Evolutionary conservation across 208 protist species (phyloP), one percentile per base, ranked within the genome.

Genomic region (Trypanosoma avium): DNA sequence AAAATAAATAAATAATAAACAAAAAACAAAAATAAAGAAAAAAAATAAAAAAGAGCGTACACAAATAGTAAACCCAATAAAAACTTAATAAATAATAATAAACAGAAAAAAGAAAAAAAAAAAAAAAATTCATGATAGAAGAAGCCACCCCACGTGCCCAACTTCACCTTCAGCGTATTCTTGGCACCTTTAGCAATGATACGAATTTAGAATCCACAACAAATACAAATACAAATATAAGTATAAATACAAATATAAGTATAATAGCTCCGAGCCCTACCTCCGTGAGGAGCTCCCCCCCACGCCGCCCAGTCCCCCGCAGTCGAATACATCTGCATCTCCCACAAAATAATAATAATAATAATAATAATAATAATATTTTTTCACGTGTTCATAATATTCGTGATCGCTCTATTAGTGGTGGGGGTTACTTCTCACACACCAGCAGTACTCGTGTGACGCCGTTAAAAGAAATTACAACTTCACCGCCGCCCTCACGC

Each of bases 151-250:
- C 76, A 9, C 74, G 72, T 29, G 79, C 75, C 10, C 79, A 79
- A 62, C 59, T 86, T 29, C 79, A 86, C 55, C 52, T 86, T 42
- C 72, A 81, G 40, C 79, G 77, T 22, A 63, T 86, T n/a, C 52
- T 79, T 0, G 58, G 71, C 17, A 53, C 57, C 10, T 63, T 63
- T n/a, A 48, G 42, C 6, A 48, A 70, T 17, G 17, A 38, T 46
- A 36, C 45, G 8, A 69, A 65, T 27, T 50, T 19, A 17, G 46
- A 24, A 40, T 43, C 17, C 36, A 48, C 26, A 17, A 30, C 13
- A 22, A 21, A 19, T 27, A 13, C 26, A 9, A n/a, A 52, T 57
- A 54, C 46, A 7, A n/a, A n/a, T n/a, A n/a, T n/a, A n/a, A n/a
- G n/a, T n/a, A n/a, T n/a, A n/a, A n/a, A n/a, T n/a, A n/a, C n/a